Base-by-base conservation (phyloP, 1,284 basidiomycete genomes). In the Puccinia horiana region DNA sequence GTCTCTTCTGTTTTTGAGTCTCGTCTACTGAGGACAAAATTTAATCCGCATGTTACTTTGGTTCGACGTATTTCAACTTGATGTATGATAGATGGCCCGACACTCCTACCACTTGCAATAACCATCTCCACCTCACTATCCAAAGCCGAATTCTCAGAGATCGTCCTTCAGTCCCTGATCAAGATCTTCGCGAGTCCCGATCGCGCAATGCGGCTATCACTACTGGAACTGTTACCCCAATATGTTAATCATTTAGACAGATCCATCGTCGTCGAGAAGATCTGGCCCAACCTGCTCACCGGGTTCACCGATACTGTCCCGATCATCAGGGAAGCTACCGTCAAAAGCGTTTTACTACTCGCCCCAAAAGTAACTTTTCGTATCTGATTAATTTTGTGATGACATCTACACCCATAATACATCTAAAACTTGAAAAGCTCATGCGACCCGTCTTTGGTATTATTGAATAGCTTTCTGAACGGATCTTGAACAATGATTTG, bases 401-500 rank as follows among this genome's bases (percentile, higher is more conserved):
- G 12, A 52, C 29, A n/a, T n/a, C n/a, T n/a, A n/a, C n/a, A n/a
- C n/a, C n/a, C 44, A 20, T 80, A 9, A 49, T 49, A 12, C 20
- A 44, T 26, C 37, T 18, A 5, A 61, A 9, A 54, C 20, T 26
- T 29, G 23, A 67, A 44, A 32, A 23, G 20, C 56, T 76, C 26
- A 44, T 61, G 20, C 26, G 52, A 32, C 20, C 47, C 42, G 0
- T 61, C 47, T 74, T 74, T 47, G 16, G 18, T 74, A 4, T 37
- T 49, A 75, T n/a, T 49, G 20, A 40, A 35, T 23, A 81, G 79
- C 82, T 87, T 37, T 93, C 90, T 73, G 95, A 98, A 84, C 92
- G 96, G 0, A 92, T 98, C 61, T 90, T 99, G 65, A 99, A 99
- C 88, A 99, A 99, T 85, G 97, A 99, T 83, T 91, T 99, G 42